phyloP scores from a whole-genome alignment of 371 early-diverging fungal species.

The Rhizopus microsporus region DNA sequence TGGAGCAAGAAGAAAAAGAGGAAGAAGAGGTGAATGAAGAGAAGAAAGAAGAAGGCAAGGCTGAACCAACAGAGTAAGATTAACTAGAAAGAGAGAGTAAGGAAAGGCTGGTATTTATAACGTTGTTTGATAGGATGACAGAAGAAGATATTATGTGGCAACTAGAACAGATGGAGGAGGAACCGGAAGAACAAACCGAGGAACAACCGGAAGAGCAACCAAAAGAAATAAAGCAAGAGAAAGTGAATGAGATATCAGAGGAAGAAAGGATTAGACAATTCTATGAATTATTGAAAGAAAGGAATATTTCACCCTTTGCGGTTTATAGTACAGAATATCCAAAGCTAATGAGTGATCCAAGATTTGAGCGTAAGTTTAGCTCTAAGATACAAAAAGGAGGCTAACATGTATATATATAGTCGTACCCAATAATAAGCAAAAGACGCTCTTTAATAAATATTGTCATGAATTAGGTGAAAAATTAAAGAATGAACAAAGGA shows the following conservation, averaged over 20 bases:
- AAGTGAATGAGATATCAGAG: conserved; percentile 23
- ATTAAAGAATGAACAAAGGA: conserved; percentile 47
- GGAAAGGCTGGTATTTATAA: no score
- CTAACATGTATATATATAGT: conserved; percentile 16
- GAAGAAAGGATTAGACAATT: conserved; percentile 44
- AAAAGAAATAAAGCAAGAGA: neutral
- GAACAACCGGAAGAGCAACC: conserved; percentile 5
- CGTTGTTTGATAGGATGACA: conserved; percentile 53
- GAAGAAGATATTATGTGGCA: conserved; percentile 75
- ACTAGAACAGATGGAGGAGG: conserved; percentile 49
- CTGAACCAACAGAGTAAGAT: conserved; percentile 29
- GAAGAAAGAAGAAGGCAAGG: neutral
- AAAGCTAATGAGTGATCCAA: conserved; percentile 55
- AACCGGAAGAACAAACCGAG: neutral
- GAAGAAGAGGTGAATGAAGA: conserved; percentile 3
- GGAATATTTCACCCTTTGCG: conserved; percentile 70
- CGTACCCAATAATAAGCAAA: conserved; percentile 44
- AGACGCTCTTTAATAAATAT: conserved; percentile 69
- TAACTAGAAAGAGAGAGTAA: neutral
- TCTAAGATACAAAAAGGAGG: neutral
- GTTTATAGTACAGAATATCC: conserved; percentile 72
- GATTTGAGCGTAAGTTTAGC: conserved; percentile 53
- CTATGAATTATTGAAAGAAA: conserved; percentile 65
- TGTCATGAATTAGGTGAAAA: conserved; percentile 64
- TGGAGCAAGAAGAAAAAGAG: conserved; percentile 4